These are phyloP conservation scores for Tetrahymena elliotti DNA, from an alignment of 73 alveolate genomes.

Conservation along the genomic window DNA sequence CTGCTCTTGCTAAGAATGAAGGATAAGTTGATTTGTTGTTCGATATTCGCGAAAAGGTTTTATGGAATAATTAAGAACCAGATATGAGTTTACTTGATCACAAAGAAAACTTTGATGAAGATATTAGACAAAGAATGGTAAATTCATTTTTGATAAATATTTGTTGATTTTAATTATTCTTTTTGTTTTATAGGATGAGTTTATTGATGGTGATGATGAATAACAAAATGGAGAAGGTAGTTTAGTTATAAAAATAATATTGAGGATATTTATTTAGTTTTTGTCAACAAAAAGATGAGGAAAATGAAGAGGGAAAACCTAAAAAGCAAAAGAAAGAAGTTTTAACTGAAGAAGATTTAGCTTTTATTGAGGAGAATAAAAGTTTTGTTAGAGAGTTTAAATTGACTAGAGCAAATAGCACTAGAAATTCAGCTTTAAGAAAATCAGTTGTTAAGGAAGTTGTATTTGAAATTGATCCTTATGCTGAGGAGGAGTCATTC, in stretches of 20 bases:
- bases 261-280: neutral
- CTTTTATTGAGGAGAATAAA: neutral
- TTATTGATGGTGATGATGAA: neutral
- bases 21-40: constrained; percentile 23
- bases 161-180: neutral
- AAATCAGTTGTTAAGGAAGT: constrained; percentile 21
- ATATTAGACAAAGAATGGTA: constrained; percentile 31
- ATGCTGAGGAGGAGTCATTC: constrained; percentile 30
- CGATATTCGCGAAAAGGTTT: constrained; percentile 17
- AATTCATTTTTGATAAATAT: neutral
- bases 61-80: constrained; percentile 18
- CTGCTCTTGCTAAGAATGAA: neutral
- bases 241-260: neutral
- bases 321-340: constrained; percentile 4
- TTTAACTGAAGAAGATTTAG: constrained; percentile 18
- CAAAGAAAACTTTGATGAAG: constrained; percentile 26
- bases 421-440: constrained; percentile 3
- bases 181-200: neutral
- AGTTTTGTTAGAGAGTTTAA: constrained; percentile 3
- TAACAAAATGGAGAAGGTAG: neutral
- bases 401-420: neutral
- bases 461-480: constrained; percentile 28
- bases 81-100: constrained; percentile 32
- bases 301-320: neutral
- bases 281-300: neutral